phyloP scores from a whole-genome alignment of 1,139 yeast species.

The Debaryomyces fabryi region DNA sequence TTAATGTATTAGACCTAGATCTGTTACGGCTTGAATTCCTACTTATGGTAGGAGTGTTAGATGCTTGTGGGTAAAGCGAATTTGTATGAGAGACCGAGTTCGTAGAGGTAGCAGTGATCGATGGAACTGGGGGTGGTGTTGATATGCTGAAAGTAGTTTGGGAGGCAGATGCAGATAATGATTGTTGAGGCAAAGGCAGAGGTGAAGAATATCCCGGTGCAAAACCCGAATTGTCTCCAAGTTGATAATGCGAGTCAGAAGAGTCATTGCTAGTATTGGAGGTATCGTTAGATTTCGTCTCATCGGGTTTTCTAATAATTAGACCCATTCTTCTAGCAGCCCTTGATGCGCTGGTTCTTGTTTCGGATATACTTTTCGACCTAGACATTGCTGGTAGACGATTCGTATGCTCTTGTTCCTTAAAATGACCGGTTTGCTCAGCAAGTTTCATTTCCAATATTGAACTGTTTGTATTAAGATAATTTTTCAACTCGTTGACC shows the following conservation, averaged over 20 bases:
- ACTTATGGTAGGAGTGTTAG: slow-evolving; percentile 13
- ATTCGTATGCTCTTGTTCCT: slow-evolving; percentile 14
- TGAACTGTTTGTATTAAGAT: slow-evolving; percentile 35
- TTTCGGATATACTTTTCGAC: slow-evolving; percentile 60
- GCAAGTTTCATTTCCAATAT: slow-evolving; percentile 26
- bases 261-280: slow-evolving; percentile 11
- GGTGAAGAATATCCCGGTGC: slow-evolving; percentile 11
- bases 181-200: slow-evolving; percentile 16
- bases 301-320: slow-evolving; percentile 51
- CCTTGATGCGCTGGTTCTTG: slow-evolving; percentile 61
- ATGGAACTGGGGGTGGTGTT: slow-evolving; percentile 19
- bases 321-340: slow-evolving; percentile 68
- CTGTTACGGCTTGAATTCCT: slow-evolving; percentile 25
- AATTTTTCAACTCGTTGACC: slow-evolving; percentile 53
- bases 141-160: slow-evolving; percentile 28
- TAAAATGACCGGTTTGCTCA: slow-evolving; percentile 17
- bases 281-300: slow-evolving; percentile 14
- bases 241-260: slow-evolving; percentile 4
- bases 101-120: slow-evolving; percentile 23
- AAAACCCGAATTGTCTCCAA: not conserved
- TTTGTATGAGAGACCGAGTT: slow-evolving; percentile 18
- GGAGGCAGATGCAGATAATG: slow-evolving; percentile 27
- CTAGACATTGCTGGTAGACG: slow-evolving; percentile 29
- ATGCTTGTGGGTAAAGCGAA: slow-evolving; percentile 20
- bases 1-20: slow-evolving; percentile 43